Percentiles rank a stretch among this genome's conserved stretches.
These are phyloP conservation scores for Lepidium didymum DNA, from an alignment of 345 rosid species.

Conservation along the genomic window DNA sequence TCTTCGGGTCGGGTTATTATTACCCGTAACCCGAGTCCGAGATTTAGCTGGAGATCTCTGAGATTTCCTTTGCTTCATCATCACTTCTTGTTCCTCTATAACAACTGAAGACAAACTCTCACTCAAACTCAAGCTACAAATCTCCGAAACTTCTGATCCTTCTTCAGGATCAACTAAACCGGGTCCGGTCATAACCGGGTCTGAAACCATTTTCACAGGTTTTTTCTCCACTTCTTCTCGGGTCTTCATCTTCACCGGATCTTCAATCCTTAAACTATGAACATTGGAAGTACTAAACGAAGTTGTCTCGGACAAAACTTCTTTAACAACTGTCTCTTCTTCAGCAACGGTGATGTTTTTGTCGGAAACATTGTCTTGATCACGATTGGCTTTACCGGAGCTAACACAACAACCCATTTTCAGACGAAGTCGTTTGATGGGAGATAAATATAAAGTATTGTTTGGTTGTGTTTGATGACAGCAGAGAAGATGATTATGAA, in stretches of 20 bases:
- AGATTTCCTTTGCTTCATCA: slow-evolving; percentile 29
- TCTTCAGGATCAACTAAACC: slow-evolving; percentile 20
- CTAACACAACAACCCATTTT: slow-evolving; percentile 78
- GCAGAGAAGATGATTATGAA: slow-evolving; percentile 14
- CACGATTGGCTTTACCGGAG: slow-evolving; percentile 20
- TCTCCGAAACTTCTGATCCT: slow-evolving; percentile 56
- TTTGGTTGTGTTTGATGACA: slow-evolving; percentile 19
- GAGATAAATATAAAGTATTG: slow-evolving; percentile 3
- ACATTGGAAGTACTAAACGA: slow-evolving; percentile 2
- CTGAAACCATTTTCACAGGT: neutral
- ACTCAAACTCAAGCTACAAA: slow-evolving; percentile 60
- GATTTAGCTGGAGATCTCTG: slow-evolving; percentile 55
- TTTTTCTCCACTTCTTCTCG: slow-evolving; percentile 8
- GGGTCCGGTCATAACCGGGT: slow-evolving; percentile 3
- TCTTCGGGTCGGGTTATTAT: slow-evolving; percentile 37
- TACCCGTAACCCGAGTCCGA: slow-evolving; percentile 37
- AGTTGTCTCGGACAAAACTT: slow-evolving; percentile 67
- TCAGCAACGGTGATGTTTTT: slow-evolving; percentile 29
- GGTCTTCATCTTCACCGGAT: slow-evolving; percentile 29
- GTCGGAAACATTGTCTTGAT: slow-evolving; percentile 5
- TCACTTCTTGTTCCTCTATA: slow-evolving; percentile 30
- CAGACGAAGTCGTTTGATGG: slow-evolving; percentile 4
- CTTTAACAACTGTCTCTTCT: slow-evolving; percentile 79
- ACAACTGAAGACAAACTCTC: slow-evolving; percentile 58
- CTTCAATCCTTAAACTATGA: neutral